Base-by-base conservation (phyloP, 768 basidiomycete species). In the Hemileccinum rubropunctum region DNA sequence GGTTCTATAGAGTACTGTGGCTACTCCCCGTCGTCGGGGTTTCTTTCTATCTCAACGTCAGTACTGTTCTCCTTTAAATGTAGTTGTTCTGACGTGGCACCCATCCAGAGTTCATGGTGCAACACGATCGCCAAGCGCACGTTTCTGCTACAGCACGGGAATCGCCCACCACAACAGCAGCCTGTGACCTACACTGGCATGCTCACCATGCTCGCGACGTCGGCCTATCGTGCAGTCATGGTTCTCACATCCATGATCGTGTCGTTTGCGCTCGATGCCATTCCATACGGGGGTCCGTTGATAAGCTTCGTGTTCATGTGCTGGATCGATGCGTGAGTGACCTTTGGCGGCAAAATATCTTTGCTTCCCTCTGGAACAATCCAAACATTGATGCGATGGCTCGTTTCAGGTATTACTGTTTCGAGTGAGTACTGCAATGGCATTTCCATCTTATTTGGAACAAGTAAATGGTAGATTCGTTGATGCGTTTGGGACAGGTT, bases 261-360 rank as follows among this genome's bases (percentile, higher is more conserved):
- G 17, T 86, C 86, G 4, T 83, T 86, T 51, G 74, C 76, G 14
- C 71, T 95, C 28, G 71, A 75, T 6, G 73, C 76, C 45, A 72
- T 91, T 17, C 92, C 92, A 3, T 72, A 77, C 48, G 67, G 84
- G 12, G 92, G 92, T 9, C 73, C 78, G 1, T 51, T 73, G 2
- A 67, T 77, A 6, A 79, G 81, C 23, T 88, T 91, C 62, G 64
- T 80, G 6, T 94, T 91, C 62, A 69, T 91, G 50, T 92, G 88
- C 60, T 91, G 91, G 86, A 76, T 93, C 39, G 85, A 94, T 64
- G 77, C 91, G 86, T 93, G 67, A 77, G 90, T 86, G 10, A 15
- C 47, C 28, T 32, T 27, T 45, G n/a, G 39, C 32, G 17, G 42
- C 53, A 12, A 37, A 30, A 15, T 15, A 17, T n/a, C 23, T 46